These are phyloP conservation scores for Pleurotus pulmonarius DNA, from an alignment of 768 basidiomycete genomes.

Conservation along the genomic window DNA sequence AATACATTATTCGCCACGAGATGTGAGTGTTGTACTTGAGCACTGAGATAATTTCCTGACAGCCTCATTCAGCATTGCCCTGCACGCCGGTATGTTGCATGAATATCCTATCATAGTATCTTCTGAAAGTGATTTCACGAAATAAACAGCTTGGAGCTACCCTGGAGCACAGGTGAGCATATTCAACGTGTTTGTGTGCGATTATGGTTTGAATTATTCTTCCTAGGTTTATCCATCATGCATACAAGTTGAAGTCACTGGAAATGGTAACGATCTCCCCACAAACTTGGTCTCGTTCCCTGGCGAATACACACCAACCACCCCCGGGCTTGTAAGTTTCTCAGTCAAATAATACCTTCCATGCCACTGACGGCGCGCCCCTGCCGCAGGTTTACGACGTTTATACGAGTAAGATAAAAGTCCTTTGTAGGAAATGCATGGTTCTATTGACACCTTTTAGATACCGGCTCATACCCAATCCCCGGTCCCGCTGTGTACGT, in stretches of 20 bases:
- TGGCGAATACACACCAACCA: slow-evolving; percentile 29
- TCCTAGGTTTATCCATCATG: slow-evolving; percentile 41
- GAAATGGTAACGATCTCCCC: slow-evolving; percentile 38
- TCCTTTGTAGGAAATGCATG: too few species aligned
- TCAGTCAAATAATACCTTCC: neutral
- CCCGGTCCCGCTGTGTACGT: slow-evolving; percentile 3
- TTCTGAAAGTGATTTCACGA: neutral
- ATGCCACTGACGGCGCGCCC: neutral
- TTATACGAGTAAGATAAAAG: neutral
- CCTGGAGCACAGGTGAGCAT: slow-evolving; percentile 28
- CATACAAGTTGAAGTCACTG: slow-evolving; percentile 43
- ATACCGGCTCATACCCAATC: slow-evolving; percentile 4
- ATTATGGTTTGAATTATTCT: neutral
- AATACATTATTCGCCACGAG: slow-evolving; percentile 47
- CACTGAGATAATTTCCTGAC: neutral
- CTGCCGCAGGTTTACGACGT: slow-evolving; percentile 1
- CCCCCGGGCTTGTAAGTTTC: neutral
- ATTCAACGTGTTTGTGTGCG: neutral
- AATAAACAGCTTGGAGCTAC: slow-evolving; percentile 28
- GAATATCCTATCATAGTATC: neutral
- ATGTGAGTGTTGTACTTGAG: slow-evolving; percentile 23
- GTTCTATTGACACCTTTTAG: neutral
- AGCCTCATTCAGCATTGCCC: slow-evolving; percentile 24
- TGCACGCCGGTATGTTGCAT: slow-evolving; percentile 27
- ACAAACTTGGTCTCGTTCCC: slow-evolving; percentile 47